These are phyloP conservation scores for Puccinellia tenuiflora DNA, from an alignment of 176 grass and related monocot genomes.

Conservation along the genomic window DNA sequence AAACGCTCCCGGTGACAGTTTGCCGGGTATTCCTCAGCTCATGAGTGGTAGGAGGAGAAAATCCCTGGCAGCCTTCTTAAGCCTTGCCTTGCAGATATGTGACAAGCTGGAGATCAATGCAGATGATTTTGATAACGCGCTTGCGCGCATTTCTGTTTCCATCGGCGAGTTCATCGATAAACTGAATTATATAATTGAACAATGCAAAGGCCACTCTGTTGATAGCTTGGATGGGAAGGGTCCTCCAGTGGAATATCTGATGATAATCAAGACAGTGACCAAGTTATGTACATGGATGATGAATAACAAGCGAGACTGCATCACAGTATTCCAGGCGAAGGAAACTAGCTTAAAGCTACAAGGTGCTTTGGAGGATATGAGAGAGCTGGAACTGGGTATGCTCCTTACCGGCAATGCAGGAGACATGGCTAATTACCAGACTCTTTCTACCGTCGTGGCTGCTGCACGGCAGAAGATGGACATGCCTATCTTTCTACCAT, in stretches of 20 bases:
- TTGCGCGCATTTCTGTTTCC: neutral
- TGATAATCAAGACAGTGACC: neutral
- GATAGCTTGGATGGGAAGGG: neutral
- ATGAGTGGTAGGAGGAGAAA: no score
- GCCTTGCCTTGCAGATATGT: neutral
- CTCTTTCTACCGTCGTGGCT: neutral
- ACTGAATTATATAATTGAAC: constrained; percentile 3
- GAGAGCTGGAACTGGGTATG: neutral
- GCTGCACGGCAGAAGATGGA: neutral
- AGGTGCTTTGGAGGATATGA: neutral
- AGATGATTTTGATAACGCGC: no score
- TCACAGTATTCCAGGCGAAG: neutral
- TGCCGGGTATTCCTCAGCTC: neutral
- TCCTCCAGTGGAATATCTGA: neutral
- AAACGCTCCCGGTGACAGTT: neutral
- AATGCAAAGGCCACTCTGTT: neutral
- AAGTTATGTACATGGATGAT: constrained; percentile 19
- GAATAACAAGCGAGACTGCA: neutral
- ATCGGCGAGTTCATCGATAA: neutral
- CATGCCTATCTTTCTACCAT: no score
- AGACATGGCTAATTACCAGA: neutral
- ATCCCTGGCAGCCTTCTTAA: neutral
- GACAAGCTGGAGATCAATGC: neutral
- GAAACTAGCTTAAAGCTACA: neutral
- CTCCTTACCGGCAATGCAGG: neutral